A percentile compares a stretch with the other conserved stretches of the same genome.
Conservation (phyloP, 1,139 yeast genomes). For the Geotrichum restrictum region DNA sequence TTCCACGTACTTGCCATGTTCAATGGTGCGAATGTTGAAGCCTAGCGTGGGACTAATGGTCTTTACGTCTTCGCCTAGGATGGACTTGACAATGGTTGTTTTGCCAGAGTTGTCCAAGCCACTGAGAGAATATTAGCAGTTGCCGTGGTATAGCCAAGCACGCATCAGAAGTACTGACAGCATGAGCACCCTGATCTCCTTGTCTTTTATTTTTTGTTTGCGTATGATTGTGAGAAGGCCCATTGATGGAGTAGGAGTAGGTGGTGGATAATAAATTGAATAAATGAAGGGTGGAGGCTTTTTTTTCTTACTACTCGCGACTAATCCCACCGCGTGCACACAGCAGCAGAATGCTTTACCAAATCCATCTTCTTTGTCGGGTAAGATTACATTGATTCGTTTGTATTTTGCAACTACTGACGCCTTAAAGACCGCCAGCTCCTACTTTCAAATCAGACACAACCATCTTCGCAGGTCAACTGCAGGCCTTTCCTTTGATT, state of each 20-base stretch:
- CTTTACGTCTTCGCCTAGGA: conserved; percentile 42
- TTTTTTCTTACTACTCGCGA: conserved; percentile 1
- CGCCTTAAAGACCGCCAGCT: conserved; percentile 6
- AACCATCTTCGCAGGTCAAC: conserved; percentile 20
- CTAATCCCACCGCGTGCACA: too few species aligned
- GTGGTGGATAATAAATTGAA: conserved; percentile 5
- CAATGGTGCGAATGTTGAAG: conserved; percentile 56
- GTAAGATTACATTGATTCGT: too few species aligned
- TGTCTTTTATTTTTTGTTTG: conserved; percentile 77
- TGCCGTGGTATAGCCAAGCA: too few species aligned
- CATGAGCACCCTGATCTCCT: conserved; percentile 67
- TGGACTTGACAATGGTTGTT: conserved; percentile 65
- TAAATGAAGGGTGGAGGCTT: too few species aligned
- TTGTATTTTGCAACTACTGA: background rate
- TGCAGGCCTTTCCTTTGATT: conserved; percentile 23
- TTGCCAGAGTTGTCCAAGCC: conserved; percentile 92
- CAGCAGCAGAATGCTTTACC: conserved; percentile 7
- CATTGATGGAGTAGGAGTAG: too few species aligned
- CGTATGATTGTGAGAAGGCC: conserved; percentile 77
- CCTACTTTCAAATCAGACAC: conserved; percentile 19
- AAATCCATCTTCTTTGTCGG: conserved; percentile 1
- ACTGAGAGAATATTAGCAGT: conserved; percentile 25
- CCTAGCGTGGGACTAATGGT: conserved; percentile 61
- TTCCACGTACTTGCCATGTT: conserved; percentile 29
- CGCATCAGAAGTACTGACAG: conserved; percentile 38